Percentiles rank a stretch among this genome's conserved stretches.
Evolutionary conservation across 352 stramenopile genomes (phyloP).

Genomic region (Phytophthora citrophthora): DNA sequence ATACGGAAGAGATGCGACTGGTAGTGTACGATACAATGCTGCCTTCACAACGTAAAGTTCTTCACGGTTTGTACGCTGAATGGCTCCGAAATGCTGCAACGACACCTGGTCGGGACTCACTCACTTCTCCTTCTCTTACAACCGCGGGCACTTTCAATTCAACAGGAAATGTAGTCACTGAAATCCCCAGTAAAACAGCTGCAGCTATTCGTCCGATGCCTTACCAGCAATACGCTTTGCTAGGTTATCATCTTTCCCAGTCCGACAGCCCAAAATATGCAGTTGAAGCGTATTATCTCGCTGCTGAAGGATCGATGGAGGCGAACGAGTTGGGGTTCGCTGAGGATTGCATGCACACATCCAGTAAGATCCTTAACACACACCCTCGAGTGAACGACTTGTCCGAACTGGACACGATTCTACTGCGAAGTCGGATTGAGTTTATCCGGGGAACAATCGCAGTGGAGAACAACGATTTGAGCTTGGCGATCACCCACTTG

Average conservation of each 20-base stretch:
- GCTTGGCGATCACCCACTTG: slow-evolving; percentile 66
- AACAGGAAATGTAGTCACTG: slow-evolving; percentile 3
- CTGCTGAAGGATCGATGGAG: slow-evolving; percentile 61
- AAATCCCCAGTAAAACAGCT: slow-evolving; percentile 1
- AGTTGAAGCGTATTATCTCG: slow-evolving; percentile 67
- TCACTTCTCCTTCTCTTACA: slow-evolving; percentile 12
- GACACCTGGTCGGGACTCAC: slow-evolving; percentile 1
- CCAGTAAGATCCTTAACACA: slow-evolving; percentile 68
- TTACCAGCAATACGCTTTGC: slow-evolving; percentile 66
- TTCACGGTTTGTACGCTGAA: slow-evolving; percentile 68
- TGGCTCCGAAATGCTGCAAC: slow-evolving; percentile 49
- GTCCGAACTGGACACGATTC: slow-evolving; percentile 61
- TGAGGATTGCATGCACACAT: slow-evolving; percentile 79
- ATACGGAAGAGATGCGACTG: slow-evolving; percentile 73
- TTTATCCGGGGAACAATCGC: slow-evolving; percentile 76
- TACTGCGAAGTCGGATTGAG: slow-evolving; percentile 73
- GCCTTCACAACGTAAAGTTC: slow-evolving; percentile 66
- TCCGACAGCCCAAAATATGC: slow-evolving; percentile 57
- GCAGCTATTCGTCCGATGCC: slow-evolving; percentile 23
- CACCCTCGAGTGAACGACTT: slow-evolving; percentile 47
- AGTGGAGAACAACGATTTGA: slow-evolving; percentile 77
- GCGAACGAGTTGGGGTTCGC: slow-evolving; percentile 68
- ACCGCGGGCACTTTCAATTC: slow-evolving; percentile 11
- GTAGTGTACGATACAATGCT: slow-evolving; percentile 56
- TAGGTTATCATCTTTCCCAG: slow-evolving; percentile 72